Conservation (phyloP, 1,284 basidiomycete species). For the Cutaneotrichosporon arboriforme region DNA sequence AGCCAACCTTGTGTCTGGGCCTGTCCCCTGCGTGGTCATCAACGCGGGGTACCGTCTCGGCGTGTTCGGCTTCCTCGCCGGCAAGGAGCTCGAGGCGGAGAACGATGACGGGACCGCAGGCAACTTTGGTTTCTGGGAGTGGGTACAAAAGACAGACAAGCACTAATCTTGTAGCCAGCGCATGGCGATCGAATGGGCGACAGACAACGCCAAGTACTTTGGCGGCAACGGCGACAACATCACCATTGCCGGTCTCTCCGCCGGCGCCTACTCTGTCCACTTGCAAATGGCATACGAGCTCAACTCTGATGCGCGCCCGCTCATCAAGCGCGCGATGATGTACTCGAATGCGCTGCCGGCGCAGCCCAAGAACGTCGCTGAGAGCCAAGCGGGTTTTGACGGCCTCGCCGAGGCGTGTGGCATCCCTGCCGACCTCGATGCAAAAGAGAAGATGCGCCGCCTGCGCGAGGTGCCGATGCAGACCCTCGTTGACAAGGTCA, state of each 20-base stretch:
- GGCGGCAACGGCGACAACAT: constrained; percentile 34
- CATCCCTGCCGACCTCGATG: constrained; percentile 10
- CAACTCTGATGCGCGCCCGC: constrained; percentile 8
- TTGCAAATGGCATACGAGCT: constrained; percentile 40
- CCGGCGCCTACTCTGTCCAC: constrained; percentile 38
- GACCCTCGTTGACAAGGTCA: constrained; percentile 21
- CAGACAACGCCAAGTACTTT: constrained; percentile 29
- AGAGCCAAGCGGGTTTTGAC: constrained; percentile 26
- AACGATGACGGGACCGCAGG: constrained; percentile 19
- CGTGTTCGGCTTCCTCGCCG: constrained; percentile 22
- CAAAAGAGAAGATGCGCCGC: constrained; percentile 21
- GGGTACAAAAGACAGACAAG: not conserved
- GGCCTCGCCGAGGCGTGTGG: constrained; percentile 21
- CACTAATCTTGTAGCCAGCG: constrained; percentile 16
- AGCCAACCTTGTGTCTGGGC: constrained; percentile 11
- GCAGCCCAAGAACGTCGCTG: constrained; percentile 25
- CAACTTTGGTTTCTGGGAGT: constrained; percentile 31
- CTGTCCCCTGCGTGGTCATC: constrained; percentile 16
- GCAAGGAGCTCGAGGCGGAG: constrained; percentile 19
- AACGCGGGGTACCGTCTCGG: constrained; percentile 23
- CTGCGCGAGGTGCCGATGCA: constrained; percentile 21
- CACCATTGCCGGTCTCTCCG: constrained; percentile 37
- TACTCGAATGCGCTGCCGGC: constrained; percentile 27
- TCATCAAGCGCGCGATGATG: constrained; percentile 22
- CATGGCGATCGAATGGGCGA: constrained; percentile 30